A percentile compares a stretch with the other conserved stretches of the same genome.
Conservation (phyloP, 2,329 filamentous ascomycete species). For the Ophiostoma montium region DNA sequence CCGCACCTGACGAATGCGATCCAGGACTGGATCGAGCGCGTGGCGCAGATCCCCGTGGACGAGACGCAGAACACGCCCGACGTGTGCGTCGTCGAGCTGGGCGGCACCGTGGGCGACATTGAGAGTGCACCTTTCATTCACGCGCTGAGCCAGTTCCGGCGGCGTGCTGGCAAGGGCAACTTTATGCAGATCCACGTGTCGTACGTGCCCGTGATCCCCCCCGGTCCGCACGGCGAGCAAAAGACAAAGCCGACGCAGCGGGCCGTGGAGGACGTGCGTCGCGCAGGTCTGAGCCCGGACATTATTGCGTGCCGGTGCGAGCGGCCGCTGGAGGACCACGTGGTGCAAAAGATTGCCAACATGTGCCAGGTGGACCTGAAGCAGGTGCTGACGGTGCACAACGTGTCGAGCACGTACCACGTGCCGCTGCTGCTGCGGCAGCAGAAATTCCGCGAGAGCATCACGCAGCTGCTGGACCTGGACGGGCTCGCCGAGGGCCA, state of each 20-base stretch:
- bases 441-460: conserved; percentile 49
- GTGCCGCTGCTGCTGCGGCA: conserved; percentile 83
- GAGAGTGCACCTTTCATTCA: conserved; percentile 82
- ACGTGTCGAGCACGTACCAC: conserved; percentile 85
- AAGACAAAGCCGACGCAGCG: conserved; percentile 97
- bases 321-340: conserved; percentile 53
- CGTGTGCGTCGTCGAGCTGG: conserved; percentile 66
- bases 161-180: conserved; percentile 60
- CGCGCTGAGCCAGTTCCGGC: conserved; percentile 65
- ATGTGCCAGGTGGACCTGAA: conserved; percentile 77
- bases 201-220: conserved; percentile 56
- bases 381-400: conserved; percentile 79
- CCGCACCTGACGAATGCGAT: conserved; percentile 87
- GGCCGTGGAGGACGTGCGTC: conserved; percentile 71
- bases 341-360: conserved; percentile 75
- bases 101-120: conserved; percentile 63
- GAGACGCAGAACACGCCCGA: conserved; percentile 72
- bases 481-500: conserved; percentile 27
- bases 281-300: conserved; percentile 60
- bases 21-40: conserved; percentile 81
- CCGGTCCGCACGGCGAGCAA: conserved; percentile 44
- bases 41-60: conserved; percentile 75
- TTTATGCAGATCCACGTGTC: conserved; percentile 84
- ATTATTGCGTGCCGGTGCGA: conserved; percentile 92
- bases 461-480: conserved; percentile 45